Conservation (phyloP, 176 grass and related monocot genomes). For the Bromus sterilis region DNA sequence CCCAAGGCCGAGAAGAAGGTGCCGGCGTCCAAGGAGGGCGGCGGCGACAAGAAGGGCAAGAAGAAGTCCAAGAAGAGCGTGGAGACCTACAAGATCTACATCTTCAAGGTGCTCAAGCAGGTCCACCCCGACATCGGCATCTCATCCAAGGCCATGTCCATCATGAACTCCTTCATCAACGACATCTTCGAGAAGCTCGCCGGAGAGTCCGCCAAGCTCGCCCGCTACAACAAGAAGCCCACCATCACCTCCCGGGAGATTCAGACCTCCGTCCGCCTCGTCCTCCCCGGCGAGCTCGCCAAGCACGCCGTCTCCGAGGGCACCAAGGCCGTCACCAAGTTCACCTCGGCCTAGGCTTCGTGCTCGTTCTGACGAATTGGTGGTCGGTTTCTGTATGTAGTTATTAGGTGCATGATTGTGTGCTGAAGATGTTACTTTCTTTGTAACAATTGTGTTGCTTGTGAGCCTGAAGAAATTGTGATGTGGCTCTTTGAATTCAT, state of each 20-base stretch:
- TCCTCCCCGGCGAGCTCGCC: constrained; percentile 54
- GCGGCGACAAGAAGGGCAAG: constrained; percentile 20
- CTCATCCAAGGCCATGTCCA: constrained; percentile 94
- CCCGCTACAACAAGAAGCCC: constrained; percentile 52
- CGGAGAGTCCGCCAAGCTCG: constrained; percentile 34
- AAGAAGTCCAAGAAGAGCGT: constrained; percentile 54
- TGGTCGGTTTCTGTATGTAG: too few species aligned
- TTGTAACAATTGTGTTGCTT: too few species aligned
- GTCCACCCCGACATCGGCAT: constrained; percentile 83
- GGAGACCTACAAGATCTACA: constrained; percentile 96
- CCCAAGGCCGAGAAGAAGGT: too few species aligned
- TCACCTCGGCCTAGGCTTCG: constrained; percentile 24
- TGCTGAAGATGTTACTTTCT: too few species aligned
- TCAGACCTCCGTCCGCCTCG: constrained; percentile 53
- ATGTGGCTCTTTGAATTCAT: too few species aligned
- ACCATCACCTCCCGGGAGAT: constrained; percentile 52
- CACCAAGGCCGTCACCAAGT: constrained; percentile 59
- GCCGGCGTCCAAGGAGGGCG: not conserved
- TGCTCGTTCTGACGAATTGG: too few species aligned
- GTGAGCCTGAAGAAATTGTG: too few species aligned
- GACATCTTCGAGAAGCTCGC: constrained; percentile 87
- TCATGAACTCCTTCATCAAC: constrained; percentile 97
- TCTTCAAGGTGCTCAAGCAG: constrained; percentile 95
- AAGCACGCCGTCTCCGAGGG: constrained; percentile 57
- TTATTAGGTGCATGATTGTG: too few species aligned